These are phyloP conservation scores for Trichosporon ovoides DNA, from an alignment of 1,284 basidiomycete genomes.

Conservation along the genomic window DNA sequence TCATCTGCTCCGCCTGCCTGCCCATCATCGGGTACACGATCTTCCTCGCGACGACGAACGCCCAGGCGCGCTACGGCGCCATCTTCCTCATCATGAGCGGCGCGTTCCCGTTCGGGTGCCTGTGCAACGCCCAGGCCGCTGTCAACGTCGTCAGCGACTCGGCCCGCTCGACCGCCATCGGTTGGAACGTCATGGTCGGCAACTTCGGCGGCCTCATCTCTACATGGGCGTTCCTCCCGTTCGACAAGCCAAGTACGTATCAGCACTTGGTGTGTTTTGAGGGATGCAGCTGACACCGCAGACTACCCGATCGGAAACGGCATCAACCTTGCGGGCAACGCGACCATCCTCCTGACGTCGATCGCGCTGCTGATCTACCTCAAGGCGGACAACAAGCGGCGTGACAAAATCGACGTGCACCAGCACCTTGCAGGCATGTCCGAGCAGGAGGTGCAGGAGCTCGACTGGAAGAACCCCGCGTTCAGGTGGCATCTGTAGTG, in stretches of 20 bases:
- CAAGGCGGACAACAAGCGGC: constrained; percentile 14
- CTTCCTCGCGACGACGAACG: constrained; percentile 23
- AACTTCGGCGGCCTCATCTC: constrained; percentile 25
- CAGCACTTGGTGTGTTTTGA: not conserved
- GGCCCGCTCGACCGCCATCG: constrained; percentile 14
- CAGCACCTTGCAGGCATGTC: constrained; percentile 7
- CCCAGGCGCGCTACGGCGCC: constrained; percentile 14
- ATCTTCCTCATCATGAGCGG: constrained; percentile 15
- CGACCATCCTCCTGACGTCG: constrained; percentile 10
- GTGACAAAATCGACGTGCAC: constrained; percentile 10
- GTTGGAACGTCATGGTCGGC: constrained; percentile 21
- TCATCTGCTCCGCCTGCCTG: constrained; percentile 29
- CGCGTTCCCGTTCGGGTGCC: constrained; percentile 15
- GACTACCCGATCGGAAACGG: constrained; percentile 18
- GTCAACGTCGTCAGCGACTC: constrained; percentile 12
- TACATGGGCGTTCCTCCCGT: constrained; percentile 26
- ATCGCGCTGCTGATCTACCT: constrained; percentile 12
- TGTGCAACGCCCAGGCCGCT: constrained; percentile 13
- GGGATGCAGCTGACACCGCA: not conserved
- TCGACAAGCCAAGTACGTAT: constrained; percentile 18
- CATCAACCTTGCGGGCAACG: constrained; percentile 16
- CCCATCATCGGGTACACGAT: constrained; percentile 39
- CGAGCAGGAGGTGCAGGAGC: constrained; percentile 12
- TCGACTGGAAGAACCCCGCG: constrained; percentile 21
- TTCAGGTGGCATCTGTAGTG: constrained; percentile 19